phyloP scores from a whole-genome alignment of 2,329 filamentous ascomycete genomes.

The Cladophialophora exuberans region DNA sequence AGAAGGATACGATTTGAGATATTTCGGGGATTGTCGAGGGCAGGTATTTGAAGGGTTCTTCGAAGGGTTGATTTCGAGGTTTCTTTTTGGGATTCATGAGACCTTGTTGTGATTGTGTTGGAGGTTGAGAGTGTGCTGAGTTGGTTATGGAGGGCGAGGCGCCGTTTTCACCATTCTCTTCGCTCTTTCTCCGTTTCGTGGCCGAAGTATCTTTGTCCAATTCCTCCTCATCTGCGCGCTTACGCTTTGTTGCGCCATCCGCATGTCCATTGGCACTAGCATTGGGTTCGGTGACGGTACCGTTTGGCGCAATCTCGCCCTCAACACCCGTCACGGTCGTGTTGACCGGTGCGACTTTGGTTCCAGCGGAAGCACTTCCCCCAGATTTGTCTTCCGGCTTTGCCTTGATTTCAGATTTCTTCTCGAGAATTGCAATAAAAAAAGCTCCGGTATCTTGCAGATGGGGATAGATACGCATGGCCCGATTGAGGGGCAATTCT shows the following conservation, averaged over 20 bases:
- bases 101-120: neutral
- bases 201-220: slow-evolving; percentile 1
- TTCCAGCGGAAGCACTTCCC: neutral
- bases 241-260: slow-evolving; percentile 23
- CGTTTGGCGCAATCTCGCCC: slow-evolving; percentile 16
- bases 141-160: neutral
- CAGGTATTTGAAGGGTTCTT: slow-evolving; percentile 96
- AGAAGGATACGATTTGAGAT: slow-evolving; percentile 77
- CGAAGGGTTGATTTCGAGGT: slow-evolving; percentile 58
- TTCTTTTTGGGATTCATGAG: slow-evolving; percentile 37
- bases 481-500: slow-evolving; percentile 78
- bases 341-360: neutral
- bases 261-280: slow-evolving; percentile 38
- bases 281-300: slow-evolving; percentile 27
- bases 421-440: slow-evolving; percentile 95
- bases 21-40: slow-evolving; percentile 71
- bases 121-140: neutral
- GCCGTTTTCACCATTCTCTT: slow-evolving; percentile 5
- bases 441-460: slow-evolving; percentile 96
- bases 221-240: slow-evolving; percentile 25
- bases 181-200: slow-evolving; percentile 29
- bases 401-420: slow-evolving; percentile 81
- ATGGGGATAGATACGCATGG: slow-evolving; percentile 93
- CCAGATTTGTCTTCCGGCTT: slow-evolving; percentile 63
- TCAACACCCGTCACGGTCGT: slow-evolving; percentile 35